A percentile compares a stretch with the other conserved stretches of the same genome.
Evolutionary conservation across 2,329 filamentous ascomycete species (phyloP).

Genomic region (Paracamarosporium sp.): DNA sequence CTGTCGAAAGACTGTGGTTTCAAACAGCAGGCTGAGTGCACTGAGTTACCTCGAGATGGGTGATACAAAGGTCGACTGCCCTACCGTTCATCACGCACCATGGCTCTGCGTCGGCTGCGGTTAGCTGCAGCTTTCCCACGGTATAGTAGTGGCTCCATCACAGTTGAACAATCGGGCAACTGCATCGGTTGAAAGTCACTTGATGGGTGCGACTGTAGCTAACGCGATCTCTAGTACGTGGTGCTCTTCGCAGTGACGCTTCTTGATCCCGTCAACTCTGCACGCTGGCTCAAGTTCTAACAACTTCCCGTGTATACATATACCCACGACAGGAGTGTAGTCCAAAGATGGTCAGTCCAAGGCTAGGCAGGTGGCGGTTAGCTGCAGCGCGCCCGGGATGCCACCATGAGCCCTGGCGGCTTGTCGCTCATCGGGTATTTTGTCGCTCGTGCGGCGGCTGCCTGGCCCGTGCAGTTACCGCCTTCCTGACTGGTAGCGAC

Average conservation of each 20-base stretch:
- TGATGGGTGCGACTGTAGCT: neutral
- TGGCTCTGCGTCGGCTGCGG: neutral
- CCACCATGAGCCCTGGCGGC: too few species aligned
- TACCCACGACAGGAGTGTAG: too few species aligned
- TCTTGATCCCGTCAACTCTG: neutral
- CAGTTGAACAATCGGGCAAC: neutral
- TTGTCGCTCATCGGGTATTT: constrained; percentile 8
- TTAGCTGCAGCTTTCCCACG: neutral
- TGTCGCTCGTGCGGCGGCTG: neutral
- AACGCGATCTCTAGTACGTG: neutral
- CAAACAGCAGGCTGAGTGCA: too few species aligned
- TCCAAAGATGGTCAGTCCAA: neutral
- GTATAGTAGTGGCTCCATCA: neutral
- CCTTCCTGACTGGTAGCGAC: constrained; percentile 1
- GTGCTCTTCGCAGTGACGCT: too few species aligned
- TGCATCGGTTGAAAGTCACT: neutral
- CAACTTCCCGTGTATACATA: neutral
- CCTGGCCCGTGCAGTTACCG: neutral
- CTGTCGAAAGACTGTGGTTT: too few species aligned
- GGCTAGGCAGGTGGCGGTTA: neutral
- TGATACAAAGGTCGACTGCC: too few species aligned
- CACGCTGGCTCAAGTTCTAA: neutral
- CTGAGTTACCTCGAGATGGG: too few species aligned
- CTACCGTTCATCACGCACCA: too few species aligned
- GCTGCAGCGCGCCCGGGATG: neutral